Conservation (phyloP, 2,329 filamentous ascomycete genomes). For the Raffaelea arxii region DNA sequence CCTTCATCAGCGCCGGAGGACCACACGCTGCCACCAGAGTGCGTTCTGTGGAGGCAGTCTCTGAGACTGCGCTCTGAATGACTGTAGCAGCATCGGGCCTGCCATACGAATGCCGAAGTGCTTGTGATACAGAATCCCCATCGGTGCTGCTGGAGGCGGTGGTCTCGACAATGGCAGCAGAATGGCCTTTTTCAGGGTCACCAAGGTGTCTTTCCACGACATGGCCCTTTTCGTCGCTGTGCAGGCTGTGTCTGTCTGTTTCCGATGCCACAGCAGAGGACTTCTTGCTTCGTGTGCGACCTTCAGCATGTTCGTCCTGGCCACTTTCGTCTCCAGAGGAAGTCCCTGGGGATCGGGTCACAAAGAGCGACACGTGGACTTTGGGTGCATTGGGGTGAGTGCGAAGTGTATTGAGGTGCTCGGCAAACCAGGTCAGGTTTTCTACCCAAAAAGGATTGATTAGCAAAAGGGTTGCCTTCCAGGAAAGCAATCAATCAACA, state of each 20-base stretch:
- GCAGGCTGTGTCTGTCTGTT: no score
- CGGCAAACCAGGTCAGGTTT: slow-evolving; percentile 26
- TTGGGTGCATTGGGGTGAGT: slow-evolving; percentile 27
- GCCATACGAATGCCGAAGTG: slow-evolving; percentile 22
- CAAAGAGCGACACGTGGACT: slow-evolving; percentile 27
- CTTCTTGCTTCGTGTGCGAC: no score
- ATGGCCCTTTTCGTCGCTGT: no score
- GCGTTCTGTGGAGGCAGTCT: slow-evolving; percentile 23
- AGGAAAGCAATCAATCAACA: not conserved
- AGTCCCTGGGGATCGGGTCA: no score
- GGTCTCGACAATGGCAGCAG: slow-evolving; percentile 4
- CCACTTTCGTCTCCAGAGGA: slow-evolving; percentile 4
- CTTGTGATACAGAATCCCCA: slow-evolving; percentile 4
- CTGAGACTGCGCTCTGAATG: slow-evolving; percentile 27
- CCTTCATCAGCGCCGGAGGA: slow-evolving; percentile 31
- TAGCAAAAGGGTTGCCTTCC: slow-evolving; percentile 6
- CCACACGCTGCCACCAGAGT: slow-evolving; percentile 39
- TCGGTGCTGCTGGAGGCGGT: slow-evolving; percentile 3
- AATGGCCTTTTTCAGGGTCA: slow-evolving; percentile 14
- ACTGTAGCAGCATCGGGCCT: slow-evolving; percentile 30
- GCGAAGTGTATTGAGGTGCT: slow-evolving; percentile 27
- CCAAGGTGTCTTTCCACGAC: not conserved
- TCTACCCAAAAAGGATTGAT: slow-evolving; percentile 11
- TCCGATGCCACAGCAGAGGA: no score
- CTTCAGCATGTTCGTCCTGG: no score